Percentiles rank a stretch among this genome's conserved stretches.
Evolutionary conservation across 164 flowering plant genomes (phyloP).

Genomic region (Umbilicus rupestris): DNA sequence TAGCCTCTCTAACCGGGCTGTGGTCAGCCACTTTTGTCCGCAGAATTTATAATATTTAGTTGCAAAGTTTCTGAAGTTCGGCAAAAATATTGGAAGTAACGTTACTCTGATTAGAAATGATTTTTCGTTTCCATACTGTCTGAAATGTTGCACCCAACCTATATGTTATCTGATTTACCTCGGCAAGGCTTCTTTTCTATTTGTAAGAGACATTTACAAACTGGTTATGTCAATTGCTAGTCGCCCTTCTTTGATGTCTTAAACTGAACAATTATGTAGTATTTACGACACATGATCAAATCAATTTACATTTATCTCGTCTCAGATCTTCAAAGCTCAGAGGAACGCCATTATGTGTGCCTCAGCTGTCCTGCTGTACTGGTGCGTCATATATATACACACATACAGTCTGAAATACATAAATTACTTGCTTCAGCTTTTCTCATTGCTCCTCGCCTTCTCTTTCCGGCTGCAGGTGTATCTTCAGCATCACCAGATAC

Average conservation of each 20-base stretch:
- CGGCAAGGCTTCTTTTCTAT: background rate
- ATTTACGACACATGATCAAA: background rate
- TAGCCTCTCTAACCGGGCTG: background rate
- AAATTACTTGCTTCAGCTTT: too few relatives aligned
- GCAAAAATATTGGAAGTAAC: background rate
- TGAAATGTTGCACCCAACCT: too few relatives aligned
- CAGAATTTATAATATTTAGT: background rate
- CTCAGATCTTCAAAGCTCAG: slow-evolving; percentile 89
- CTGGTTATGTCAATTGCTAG: background rate
- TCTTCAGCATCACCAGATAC: background rate
- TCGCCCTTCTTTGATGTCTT: background rate
- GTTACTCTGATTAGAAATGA: too few relatives aligned
- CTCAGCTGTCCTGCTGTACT: slow-evolving; percentile 69
- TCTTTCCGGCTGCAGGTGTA: background rate
- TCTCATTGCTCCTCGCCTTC: background rate
- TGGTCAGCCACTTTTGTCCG: background rate
- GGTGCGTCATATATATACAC: slow-evolving; percentile 31
- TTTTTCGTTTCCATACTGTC: too few relatives aligned
- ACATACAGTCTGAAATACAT: background rate
- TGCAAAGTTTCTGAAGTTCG: background rate
- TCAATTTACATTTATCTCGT: background rate
- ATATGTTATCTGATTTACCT: background rate
- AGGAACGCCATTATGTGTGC: slow-evolving; percentile 74
- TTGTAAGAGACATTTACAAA: background rate
- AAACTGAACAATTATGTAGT: background rate